Percentiles rank a stretch among this genome's conserved stretches.
Conservation (phyloP, 495 filamentous ascomycete species). For the Neurospora sp. region DNA sequence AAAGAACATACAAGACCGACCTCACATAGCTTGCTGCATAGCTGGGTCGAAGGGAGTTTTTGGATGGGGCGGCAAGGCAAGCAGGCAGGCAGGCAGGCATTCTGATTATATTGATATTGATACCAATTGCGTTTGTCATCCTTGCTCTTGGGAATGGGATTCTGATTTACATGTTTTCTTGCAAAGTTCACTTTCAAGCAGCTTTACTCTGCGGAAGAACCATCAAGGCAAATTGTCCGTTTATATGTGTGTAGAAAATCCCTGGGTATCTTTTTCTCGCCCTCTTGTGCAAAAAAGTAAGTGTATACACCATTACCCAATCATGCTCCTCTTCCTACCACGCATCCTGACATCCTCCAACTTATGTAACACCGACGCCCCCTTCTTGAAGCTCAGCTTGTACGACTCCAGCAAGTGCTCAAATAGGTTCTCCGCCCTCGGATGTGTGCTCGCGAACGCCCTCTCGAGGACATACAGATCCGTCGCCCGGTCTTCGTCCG, state of each 20-base stretch:
- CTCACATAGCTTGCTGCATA: not conserved
- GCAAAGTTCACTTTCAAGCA: not conserved
- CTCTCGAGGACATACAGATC: constrained; percentile 95
- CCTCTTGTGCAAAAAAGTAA: not conserved
- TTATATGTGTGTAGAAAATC: not conserved
- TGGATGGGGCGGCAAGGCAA: not conserved
- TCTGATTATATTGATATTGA: constrained; percentile 1
- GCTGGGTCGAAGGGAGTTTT: constrained; percentile 1
- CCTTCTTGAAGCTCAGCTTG: constrained; percentile 39
- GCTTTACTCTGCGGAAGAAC: not conserved
- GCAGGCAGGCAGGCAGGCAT: not conserved
- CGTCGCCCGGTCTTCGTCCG: constrained; percentile 89
- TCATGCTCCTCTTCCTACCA: constrained; percentile 95
- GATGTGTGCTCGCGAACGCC: constrained; percentile 94
- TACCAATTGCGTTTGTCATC: not conserved
- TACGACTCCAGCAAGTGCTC: constrained; percentile 48
- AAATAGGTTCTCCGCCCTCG: constrained; percentile 71
- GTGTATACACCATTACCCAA: constrained; percentile 46
- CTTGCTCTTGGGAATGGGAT: not conserved
- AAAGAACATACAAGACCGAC: not conserved
- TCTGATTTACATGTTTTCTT: not conserved
- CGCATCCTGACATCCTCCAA: constrained; percentile 91
- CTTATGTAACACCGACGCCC: constrained; percentile 45
- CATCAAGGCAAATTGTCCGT: not conserved
- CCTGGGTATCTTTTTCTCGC: not conserved